These are phyloP conservation scores for Yarrowia sp. DNA, from an alignment of 805 yeast species.

Conservation along the genomic window DNA sequence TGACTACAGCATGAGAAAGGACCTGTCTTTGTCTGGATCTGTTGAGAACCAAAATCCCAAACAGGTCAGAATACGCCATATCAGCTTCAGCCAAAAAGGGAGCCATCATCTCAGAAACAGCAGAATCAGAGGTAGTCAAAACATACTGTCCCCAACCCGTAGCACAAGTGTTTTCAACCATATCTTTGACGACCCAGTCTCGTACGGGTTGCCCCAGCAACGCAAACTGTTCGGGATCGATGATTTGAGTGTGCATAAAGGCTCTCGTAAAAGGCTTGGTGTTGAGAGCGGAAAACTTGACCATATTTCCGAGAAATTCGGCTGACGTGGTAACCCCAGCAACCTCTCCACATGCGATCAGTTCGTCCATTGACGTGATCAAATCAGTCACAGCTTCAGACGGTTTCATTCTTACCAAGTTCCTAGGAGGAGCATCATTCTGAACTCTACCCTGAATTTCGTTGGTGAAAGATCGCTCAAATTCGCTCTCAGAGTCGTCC, in stretches of 20 bases:
- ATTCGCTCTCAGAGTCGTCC: neutral
- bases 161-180: slow-evolving; percentile 47
- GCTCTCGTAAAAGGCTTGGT: slow-evolving; percentile 36
- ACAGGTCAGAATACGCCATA: slow-evolving; percentile 50
- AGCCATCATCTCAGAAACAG: slow-evolving; percentile 34
- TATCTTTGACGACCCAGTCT: slow-evolving; percentile 41
- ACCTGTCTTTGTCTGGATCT: slow-evolving; percentile 82
- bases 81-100: slow-evolving; percentile 38
- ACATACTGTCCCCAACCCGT: slow-evolving; percentile 39
- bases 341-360: slow-evolving; percentile 30
- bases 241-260: slow-evolving; percentile 30
- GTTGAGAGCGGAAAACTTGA: slow-evolving; percentile 35
- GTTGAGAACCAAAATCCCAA: slow-evolving; percentile 55
- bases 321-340: slow-evolving; percentile 33
- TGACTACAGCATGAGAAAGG: slow-evolving; percentile 51
- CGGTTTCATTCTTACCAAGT: slow-evolving; percentile 29
- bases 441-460: slow-evolving; percentile 36
- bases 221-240: neutral
- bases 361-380: slow-evolving; percentile 28
- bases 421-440: slow-evolving; percentile 34
- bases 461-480: slow-evolving; percentile 28
- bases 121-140: slow-evolving; percentile 28
- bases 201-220: slow-evolving; percentile 28
- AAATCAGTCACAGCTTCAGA: slow-evolving; percentile 33
- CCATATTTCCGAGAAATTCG: slow-evolving; percentile 38